Evolutionary conservation across 148 eudicot genomes (phyloP).

Genomic region (Limonium bicolor): DNA sequence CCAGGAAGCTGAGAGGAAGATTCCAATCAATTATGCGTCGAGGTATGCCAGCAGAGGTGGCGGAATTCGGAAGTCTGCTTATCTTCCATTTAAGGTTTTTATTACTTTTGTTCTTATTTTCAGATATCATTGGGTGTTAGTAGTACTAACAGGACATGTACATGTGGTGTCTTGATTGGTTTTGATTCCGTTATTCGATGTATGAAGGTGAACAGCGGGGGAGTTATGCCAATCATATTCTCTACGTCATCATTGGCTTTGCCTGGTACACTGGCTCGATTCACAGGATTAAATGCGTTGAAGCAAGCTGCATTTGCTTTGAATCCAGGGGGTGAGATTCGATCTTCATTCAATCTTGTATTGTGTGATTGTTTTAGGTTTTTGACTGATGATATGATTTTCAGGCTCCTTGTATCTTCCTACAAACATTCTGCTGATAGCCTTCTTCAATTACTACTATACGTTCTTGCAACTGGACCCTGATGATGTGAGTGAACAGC

Average conservation of each 20-base stretch:
- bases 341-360: not conserved
- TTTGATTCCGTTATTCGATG: too few species aligned
- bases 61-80: slow-evolving; percentile 87
- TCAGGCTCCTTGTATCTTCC: slow-evolving; percentile 81
- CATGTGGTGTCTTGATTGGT: too few species aligned
- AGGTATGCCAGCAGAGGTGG: slow-evolving; percentile 70
- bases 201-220: slow-evolving; percentile 86
- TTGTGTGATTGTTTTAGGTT: not conserved
- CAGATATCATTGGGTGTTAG: not conserved
- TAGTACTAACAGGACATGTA: too few species aligned
- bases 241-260: slow-evolving; percentile 95
- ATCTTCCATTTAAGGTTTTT: slow-evolving; percentile 88
- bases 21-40: slow-evolving; percentile 95
- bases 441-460: slow-evolving; percentile 95
- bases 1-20: slow-evolving; percentile 99
- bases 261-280: slow-evolving; percentile 93
- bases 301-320: slow-evolving; percentile 79
- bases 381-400: not conserved
- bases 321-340: slow-evolving; percentile 80
- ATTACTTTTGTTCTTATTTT: not conserved
- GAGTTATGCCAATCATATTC: slow-evolving; percentile 98
- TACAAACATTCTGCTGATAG: slow-evolving; percentile 74
- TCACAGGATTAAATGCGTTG: slow-evolving; percentile 63
- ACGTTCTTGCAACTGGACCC: slow-evolving; percentile 96
- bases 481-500: slow-evolving; percentile 91